Conservation (phyloP, 1,139 yeast species). For the Candida dubliniensis region DNA sequence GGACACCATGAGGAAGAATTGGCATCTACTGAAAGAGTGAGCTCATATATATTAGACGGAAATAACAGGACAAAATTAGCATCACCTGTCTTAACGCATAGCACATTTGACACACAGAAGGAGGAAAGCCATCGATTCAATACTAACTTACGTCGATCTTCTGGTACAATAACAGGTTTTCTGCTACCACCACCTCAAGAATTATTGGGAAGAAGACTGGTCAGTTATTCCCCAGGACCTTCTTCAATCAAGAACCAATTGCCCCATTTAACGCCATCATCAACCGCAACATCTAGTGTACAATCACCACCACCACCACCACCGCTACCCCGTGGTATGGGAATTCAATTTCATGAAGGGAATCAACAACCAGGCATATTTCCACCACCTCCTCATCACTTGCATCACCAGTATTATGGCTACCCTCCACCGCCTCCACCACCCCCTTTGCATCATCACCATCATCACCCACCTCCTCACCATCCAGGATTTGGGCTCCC, state of each 20-base stretch:
- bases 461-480: constrained; percentile 7
- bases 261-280: background rate
- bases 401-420: constrained; percentile 1
- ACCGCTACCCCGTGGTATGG: constrained; percentile 4
- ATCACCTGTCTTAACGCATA: constrained; percentile 6
- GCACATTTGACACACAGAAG: background rate
- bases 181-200: background rate
- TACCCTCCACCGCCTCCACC: constrained; percentile 10
- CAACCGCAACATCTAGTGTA: background rate
- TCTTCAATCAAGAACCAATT: background rate
- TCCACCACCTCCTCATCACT: constrained; percentile 9
- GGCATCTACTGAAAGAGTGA: constrained; percentile 11
- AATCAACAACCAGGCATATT: constrained; percentile 2
- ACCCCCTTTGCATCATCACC: constrained; percentile 11
- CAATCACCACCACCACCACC: constrained; percentile 5
- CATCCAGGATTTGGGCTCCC: constrained; percentile 7
- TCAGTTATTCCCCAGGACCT: background rate
- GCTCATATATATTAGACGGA: constrained; percentile 11
- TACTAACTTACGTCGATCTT: background rate
- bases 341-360: background rate
- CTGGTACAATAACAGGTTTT: background rate
- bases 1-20: background rate
- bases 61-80: constrained; percentile 4
- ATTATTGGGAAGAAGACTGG: background rate
- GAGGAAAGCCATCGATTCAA: background rate